Evolutionary conservation across 306 rosid genomes (phyloP), one percentile per base, ranked within the genome.

Genomic region (Canavalia ensiformis): DNA sequence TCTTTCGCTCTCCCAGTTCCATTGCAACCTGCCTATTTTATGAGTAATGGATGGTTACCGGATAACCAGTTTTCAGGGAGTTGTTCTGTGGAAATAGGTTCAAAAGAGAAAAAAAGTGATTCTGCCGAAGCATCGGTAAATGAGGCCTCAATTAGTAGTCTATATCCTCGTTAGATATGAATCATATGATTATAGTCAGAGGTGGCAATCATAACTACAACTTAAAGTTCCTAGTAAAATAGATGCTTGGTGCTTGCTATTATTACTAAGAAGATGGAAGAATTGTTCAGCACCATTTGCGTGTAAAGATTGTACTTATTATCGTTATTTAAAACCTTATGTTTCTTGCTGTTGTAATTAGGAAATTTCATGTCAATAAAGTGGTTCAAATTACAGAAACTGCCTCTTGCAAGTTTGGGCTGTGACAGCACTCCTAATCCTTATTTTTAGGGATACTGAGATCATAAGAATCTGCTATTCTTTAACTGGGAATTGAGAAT

Each of bases 1-100:
- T 76, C 88, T 18, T 5, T 71, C 4, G 29, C 58, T 29, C 66
- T 85, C 41, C 80, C 72, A 42, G 25, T 25, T n/a, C 85, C 88
- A 41, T 4, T 42, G 47, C 67, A 66, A 57, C 81, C 86, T 65
- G 83, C 85, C 2, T 76, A 46, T 66, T 85, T 65, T 57, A 81
- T 72, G 68, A 28, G 18, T 8, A 10, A 25, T 5, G 2, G 4
- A 2, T 49, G 68, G 55, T 50, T 46, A 59, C 44, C 86, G 33
- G 81, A 44, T 33, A 59, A 4, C 46, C 72, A 68, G 55, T 58
- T 8, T 46, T 54, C 39, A 3, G 57, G 30, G n/a, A 2, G 39
- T 4, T 30, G 44, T 49, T 69, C 51, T 10, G 41, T 30, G 74
- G 52, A 54, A 70, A 34, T 46, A 52, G 9, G 25, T 33, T 49